A percentile compares a stretch with the other conserved stretches of the same genome.
phyloP scores from a whole-genome alignment of 1,284 basidiomycete genomes.

The Chalciporus sp. region DNA sequence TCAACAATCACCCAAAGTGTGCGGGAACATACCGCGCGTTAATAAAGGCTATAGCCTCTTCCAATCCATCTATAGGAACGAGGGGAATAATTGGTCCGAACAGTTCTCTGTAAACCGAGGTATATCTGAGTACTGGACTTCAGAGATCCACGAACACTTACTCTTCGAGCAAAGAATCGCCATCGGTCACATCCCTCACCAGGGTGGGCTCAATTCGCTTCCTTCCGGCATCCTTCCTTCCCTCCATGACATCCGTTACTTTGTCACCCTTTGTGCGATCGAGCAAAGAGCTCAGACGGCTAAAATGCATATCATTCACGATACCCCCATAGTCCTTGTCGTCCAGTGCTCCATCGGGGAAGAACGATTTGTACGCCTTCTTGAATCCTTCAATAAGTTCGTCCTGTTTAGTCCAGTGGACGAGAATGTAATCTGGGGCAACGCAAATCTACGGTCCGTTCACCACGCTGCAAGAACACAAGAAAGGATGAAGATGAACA shows the following conservation, averaged over 20 bases:
- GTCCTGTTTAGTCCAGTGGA: slow-evolving; percentile 49
- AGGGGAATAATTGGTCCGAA: slow-evolving; percentile 74
- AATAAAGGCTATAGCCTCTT: slow-evolving; percentile 42
- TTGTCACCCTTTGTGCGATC: slow-evolving; percentile 56
- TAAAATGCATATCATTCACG: slow-evolving; percentile 24
- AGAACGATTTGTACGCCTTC: slow-evolving; percentile 36
- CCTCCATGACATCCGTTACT: slow-evolving; percentile 44
- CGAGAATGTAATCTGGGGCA: slow-evolving; percentile 65
- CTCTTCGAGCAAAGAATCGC: slow-evolving; percentile 32
- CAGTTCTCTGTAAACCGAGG: slow-evolving; percentile 48
- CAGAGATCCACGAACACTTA: slow-evolving; percentile 7
- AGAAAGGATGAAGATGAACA: background rate
- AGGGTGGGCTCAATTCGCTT: slow-evolving; percentile 31
- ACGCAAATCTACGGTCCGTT: slow-evolving; percentile 51
- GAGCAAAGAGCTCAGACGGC: slow-evolving; percentile 41
- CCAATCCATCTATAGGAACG: slow-evolving; percentile 53
- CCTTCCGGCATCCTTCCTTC: slow-evolving; percentile 47
- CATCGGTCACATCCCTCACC: slow-evolving; percentile 18
- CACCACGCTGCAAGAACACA: background rate
- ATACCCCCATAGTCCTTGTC: slow-evolving; percentile 21
- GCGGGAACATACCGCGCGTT: slow-evolving; percentile 41
- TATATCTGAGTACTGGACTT: background rate
- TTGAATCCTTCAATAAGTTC: slow-evolving; percentile 55
- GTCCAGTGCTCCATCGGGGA: slow-evolving; percentile 29
- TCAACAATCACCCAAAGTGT: background rate